Percentiles rank a stretch among this genome's conserved stretches.
These are phyloP conservation scores for Carallia brachiata DNA, from an alignment of 345 rosid species.

Conservation along the genomic window DNA sequence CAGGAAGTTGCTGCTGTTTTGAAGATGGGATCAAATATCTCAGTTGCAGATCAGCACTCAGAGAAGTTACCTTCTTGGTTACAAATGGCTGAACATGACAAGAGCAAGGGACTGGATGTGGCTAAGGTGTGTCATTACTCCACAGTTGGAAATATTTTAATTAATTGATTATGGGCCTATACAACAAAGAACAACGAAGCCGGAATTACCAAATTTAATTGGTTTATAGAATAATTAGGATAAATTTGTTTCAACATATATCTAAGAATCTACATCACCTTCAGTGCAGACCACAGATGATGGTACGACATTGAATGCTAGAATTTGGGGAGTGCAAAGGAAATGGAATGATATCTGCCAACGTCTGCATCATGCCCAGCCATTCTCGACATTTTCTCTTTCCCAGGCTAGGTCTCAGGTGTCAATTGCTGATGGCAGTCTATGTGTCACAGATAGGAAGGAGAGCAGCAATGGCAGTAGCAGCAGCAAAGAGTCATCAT, in stretches of 20 bases:
- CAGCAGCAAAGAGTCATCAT: conserved; percentile 7
- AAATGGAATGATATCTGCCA: conserved; percentile 64
- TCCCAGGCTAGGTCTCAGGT: conserved; percentile 30
- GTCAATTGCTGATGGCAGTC: conserved; percentile 19
- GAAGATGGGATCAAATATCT: conserved; percentile 35
- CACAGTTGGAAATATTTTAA: conserved; percentile 12
- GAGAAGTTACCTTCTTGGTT: conserved; percentile 54
- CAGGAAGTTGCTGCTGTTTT: conserved; percentile 46
- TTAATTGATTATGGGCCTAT: background rate
- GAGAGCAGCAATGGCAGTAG: conserved; percentile 6
- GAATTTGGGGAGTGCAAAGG: conserved; percentile 38
- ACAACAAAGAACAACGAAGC: too few relatives aligned
- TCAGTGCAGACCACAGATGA: conserved; percentile 65
- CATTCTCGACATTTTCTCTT: conserved; percentile 32
- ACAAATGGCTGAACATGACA: conserved; percentile 35
- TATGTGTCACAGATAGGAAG: conserved; percentile 11
- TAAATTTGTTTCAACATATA: conserved; percentile 11
- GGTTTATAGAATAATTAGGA: too few relatives aligned
- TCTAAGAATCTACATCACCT: conserved; percentile 42
- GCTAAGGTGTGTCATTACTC: conserved; percentile 43
- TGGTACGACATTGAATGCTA: conserved; percentile 36
- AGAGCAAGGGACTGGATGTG: conserved; percentile 28
- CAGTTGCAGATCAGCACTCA: conserved; percentile 42
- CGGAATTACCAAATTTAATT: too few relatives aligned
- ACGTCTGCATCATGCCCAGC: conserved; percentile 47